Conservation (phyloP, 2,329 filamentous ascomycete genomes). For the Dryadomyces quercus-mongolicae region DNA sequence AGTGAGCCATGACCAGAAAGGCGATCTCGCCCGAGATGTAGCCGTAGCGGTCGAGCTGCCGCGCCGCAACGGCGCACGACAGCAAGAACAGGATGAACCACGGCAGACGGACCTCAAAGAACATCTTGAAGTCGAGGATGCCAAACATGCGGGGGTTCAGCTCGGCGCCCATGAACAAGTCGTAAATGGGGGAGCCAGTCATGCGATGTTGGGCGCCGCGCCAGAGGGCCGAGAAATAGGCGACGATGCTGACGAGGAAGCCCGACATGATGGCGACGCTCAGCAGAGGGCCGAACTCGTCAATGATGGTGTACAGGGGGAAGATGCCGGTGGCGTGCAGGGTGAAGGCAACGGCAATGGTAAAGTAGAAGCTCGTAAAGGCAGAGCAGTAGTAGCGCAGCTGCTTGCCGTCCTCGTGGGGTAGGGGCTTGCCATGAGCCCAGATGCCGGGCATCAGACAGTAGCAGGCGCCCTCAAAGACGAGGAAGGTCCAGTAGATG, state of each 20-base stretch:
- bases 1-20: slow-evolving; percentile 69
- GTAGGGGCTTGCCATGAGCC: slow-evolving; percentile 76
- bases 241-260: slow-evolving; percentile 68
- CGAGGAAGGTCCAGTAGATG: slow-evolving; percentile 90
- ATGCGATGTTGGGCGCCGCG: slow-evolving; percentile 84
- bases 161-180: slow-evolving; percentile 87
- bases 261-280: slow-evolving; percentile 88
- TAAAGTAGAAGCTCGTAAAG: slow-evolving; percentile 77
- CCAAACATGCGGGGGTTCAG: slow-evolving; percentile 79
- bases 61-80: slow-evolving; percentile 54
- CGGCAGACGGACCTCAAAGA: slow-evolving; percentile 76
- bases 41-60: slow-evolving; percentile 67
- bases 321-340: slow-evolving; percentile 79
- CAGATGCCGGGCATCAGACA: slow-evolving; percentile 77
- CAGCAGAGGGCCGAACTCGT: slow-evolving; percentile 89
- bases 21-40: slow-evolving; percentile 63
- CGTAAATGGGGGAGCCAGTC: slow-evolving; percentile 71
- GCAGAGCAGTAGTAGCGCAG: slow-evolving; percentile 92
- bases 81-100: slow-evolving; percentile 73
- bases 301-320: slow-evolving; percentile 81
- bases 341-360: slow-evolving; percentile 54
- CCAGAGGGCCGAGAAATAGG: slow-evolving; percentile 72
- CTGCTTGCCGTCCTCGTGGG: slow-evolving; percentile 72
- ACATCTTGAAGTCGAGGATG: slow-evolving; percentile 86
- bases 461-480: slow-evolving; percentile 76